Evolutionary conservation across 2,329 filamentous ascomycete species (phyloP).

Genomic region (Fusarium abutilonis): DNA sequence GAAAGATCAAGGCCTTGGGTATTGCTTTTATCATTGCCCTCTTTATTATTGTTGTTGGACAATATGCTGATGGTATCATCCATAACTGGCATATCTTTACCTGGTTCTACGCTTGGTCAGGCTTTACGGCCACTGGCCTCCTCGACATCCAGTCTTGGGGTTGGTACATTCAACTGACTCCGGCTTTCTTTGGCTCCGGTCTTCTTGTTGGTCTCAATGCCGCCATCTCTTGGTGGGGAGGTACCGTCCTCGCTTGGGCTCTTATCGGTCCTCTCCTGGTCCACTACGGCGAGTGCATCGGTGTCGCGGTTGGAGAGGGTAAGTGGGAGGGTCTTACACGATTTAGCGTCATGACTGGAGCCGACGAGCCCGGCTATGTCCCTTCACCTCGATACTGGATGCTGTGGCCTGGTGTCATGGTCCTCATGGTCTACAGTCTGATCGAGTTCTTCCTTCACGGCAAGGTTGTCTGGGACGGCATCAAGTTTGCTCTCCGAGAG

Average conservation of each 20-base stretch:
- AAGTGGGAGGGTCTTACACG: slow-evolving; percentile 47
- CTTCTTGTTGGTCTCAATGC: slow-evolving; percentile 64
- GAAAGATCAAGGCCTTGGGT: slow-evolving; percentile 65
- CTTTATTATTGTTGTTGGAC: slow-evolving; percentile 63
- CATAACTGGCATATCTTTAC: slow-evolving; percentile 67
- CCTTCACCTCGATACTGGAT: slow-evolving; percentile 56
- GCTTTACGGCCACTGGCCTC: slow-evolving; percentile 61
- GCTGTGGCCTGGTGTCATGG: slow-evolving; percentile 57
- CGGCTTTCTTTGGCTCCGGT: slow-evolving; percentile 68
- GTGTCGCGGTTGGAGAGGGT: slow-evolving; percentile 49
- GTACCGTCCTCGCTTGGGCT: slow-evolving; percentile 65
- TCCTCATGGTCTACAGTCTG: slow-evolving; percentile 55
- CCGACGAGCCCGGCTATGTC: slow-evolving; percentile 43
- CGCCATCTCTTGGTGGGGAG: slow-evolving; percentile 65
- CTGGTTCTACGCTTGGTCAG: slow-evolving; percentile 65
- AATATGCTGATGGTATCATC: slow-evolving; percentile 68
- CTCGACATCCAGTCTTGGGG: slow-evolving; percentile 67
- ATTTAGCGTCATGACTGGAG: slow-evolving; percentile 48
- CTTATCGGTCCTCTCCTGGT: slow-evolving; percentile 59
- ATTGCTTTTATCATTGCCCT: slow-evolving; percentile 62
- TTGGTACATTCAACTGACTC: slow-evolving; percentile 68
- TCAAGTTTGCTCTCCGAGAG: slow-evolving; percentile 49
- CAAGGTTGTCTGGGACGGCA: slow-evolving; percentile 50
- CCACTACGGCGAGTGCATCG: slow-evolving; percentile 63
- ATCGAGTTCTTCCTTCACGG: slow-evolving; percentile 55